phyloP scores from a whole-genome alignment of 73 alveolate species.

The Paramecium pentaurelia region DNA sequence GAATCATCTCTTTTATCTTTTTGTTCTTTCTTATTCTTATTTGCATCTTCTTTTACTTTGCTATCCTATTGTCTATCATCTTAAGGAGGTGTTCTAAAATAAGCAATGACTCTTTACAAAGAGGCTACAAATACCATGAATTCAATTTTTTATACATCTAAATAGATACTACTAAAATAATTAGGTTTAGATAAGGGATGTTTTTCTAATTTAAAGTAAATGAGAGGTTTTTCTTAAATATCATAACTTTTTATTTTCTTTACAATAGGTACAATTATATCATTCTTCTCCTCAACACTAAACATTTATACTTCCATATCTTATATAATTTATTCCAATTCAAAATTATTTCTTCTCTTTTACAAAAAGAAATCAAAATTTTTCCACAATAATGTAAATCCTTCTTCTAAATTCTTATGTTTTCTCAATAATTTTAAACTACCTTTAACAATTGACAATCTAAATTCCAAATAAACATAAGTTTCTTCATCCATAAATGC shows the following conservation, averaged over 20 bases:
- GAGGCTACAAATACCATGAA: constrained; percentile 21
- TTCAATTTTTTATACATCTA: constrained; percentile 15
- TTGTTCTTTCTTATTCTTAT: neutral
- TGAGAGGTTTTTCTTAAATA: constrained; percentile 6
- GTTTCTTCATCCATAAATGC: neutral
- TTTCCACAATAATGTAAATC: constrained; percentile 25
- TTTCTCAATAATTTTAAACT: constrained; percentile 8
- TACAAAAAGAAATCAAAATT: neutral
- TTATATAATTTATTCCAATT: neutral
- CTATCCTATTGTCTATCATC: neutral
- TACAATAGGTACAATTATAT: constrained; percentile 38
- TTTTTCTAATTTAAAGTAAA: constrained; percentile 15
- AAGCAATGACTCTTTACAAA: neutral
- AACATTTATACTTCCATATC: constrained; percentile 41
- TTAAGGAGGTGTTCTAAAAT: constrained; percentile 15
- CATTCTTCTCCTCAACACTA: constrained; percentile 32
- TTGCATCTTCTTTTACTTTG: neutral
- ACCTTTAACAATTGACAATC: neutral
- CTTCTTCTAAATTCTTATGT: constrained; percentile 16
- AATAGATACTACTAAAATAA: neutral
- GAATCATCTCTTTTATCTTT: neutral
- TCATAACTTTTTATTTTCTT: constrained; percentile 23
- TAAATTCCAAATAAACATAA: neutral
- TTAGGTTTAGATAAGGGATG: constrained; percentile 12
- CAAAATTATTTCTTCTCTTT: constrained; percentile 23